These are phyloP conservation scores for Stromatinia cepivora DNA, from an alignment of 2,329 filamentous ascomycete species.

Conservation along the genomic window DNA sequence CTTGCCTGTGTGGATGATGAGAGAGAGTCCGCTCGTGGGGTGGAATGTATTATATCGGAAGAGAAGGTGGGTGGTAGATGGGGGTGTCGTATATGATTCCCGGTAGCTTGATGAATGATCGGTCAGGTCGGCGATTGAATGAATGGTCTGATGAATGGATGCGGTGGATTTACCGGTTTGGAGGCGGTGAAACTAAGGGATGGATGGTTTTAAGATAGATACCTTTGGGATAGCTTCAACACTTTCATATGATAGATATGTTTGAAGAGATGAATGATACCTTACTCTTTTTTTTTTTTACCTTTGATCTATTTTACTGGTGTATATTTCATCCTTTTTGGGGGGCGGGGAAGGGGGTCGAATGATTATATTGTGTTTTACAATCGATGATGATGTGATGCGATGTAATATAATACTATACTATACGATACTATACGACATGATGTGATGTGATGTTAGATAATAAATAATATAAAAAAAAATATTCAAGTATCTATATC, in stretches of 20 bases:
- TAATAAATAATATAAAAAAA: too few relatives aligned
- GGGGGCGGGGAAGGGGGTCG: too few relatives aligned
- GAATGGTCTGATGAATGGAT: background rate
- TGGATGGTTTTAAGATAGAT: background rate
- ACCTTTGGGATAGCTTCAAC: background rate
- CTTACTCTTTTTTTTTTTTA: background rate
- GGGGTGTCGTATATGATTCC: background rate
- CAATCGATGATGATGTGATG: too few relatives aligned
- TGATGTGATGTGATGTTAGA: too few relatives aligned
- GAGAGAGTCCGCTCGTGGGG: background rate
- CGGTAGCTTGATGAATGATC: background rate
- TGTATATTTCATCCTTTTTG: too few relatives aligned
- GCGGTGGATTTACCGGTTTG: background rate
- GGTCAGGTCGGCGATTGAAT: background rate
- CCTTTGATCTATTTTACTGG: background rate
- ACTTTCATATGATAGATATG: too few relatives aligned
- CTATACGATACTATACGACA: too few relatives aligned
- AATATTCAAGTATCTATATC: too few relatives aligned
- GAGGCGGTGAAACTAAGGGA: background rate
- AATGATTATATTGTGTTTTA: too few relatives aligned
- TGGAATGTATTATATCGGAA: background rate
- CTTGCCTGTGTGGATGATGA: background rate
- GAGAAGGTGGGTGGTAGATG: background rate
- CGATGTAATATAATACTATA: too few relatives aligned
- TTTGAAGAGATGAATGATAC: background rate